Conservation (phyloP, 1,284 basidiomycete genomes). For the Papiliotrema terrestris region DNA sequence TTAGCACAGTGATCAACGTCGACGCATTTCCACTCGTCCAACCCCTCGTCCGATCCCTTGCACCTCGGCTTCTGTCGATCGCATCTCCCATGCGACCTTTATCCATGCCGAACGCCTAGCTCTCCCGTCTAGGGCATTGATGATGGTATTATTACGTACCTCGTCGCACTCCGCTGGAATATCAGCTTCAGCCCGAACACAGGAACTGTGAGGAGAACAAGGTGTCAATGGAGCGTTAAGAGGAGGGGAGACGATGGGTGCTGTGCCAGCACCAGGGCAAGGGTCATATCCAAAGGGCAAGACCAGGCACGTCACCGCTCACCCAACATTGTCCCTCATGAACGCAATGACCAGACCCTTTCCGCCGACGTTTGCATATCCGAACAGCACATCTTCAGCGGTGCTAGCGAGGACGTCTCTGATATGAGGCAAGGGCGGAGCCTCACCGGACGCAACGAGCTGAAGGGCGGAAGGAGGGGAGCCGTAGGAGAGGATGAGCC, state of each 20-base stretch:
- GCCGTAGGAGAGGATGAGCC: conserved; percentile 3
- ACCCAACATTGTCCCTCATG: conserved; percentile 18
- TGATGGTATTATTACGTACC: conserved; percentile 4
- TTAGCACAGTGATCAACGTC: neutral
- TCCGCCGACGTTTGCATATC: conserved; percentile 7
- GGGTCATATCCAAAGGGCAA: no score
- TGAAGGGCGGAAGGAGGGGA: neutral
- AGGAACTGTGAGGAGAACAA: neutral
- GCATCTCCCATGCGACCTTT: neutral
- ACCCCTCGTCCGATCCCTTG: no score
- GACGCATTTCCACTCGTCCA: no score
- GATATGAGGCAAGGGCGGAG: neutral
- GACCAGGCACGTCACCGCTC: conserved; percentile 10
- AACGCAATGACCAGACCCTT: conserved; percentile 11
- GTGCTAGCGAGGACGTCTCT: neutral
- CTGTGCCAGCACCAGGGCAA: no score
- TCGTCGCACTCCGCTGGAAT: conserved; percentile 9
- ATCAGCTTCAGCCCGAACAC: neutral
- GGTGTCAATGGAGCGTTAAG: neutral
- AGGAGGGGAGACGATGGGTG: no score
- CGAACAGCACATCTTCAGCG: conserved; percentile 8
- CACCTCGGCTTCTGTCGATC: neutral
- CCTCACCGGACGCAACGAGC: neutral
- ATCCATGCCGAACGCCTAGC: no score
- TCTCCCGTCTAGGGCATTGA: neutral